These are phyloP conservation scores for Sporothrix curviconia DNA, from an alignment of 2,329 filamentous ascomycete genomes.

Conservation along the genomic window DNA sequence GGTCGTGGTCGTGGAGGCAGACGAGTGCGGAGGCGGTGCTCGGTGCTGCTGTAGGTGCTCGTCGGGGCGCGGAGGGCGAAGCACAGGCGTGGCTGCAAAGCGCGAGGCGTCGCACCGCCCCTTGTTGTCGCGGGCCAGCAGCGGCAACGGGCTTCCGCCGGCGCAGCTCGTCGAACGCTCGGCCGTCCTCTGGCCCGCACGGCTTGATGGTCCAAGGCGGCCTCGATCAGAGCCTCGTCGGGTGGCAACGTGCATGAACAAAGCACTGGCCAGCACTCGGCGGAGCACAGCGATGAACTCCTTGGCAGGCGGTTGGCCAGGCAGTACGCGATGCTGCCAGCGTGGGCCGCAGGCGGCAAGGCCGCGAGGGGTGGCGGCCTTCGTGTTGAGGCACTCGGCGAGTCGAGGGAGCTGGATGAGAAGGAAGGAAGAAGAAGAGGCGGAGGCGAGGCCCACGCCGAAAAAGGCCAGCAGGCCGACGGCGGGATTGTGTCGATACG, in stretches of 20 bases:
- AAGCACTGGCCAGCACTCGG: constrained; percentile 34
- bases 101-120: not conserved
- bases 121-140: too few species aligned
- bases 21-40: constrained; percentile 24
- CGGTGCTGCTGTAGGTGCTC: constrained; percentile 31
- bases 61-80: too few species aligned
- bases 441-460: not conserved
- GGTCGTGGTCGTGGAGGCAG: constrained; percentile 30
- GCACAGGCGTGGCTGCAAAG: not conserved
- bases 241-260: constrained; percentile 30
- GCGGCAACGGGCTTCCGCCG: constrained; percentile 14
- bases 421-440: too few species aligned
- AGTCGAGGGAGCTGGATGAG: too few species aligned
- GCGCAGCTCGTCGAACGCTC: constrained; percentile 20
- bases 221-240: constrained; percentile 31
- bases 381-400: constrained; percentile 32
- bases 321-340: constrained; percentile 37
- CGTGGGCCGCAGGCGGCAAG: constrained; percentile 39
- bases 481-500: too few species aligned
- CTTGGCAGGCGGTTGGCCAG: constrained; percentile 27
- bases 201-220: constrained; percentile 27
- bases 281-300: constrained; percentile 10
- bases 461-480: not conserved
- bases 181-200: constrained; percentile 23
- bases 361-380: constrained; percentile 34